phyloP scores from a whole-genome alignment of 192 early-diverging fungal species.

The Backusella parvicylindrica region DNA sequence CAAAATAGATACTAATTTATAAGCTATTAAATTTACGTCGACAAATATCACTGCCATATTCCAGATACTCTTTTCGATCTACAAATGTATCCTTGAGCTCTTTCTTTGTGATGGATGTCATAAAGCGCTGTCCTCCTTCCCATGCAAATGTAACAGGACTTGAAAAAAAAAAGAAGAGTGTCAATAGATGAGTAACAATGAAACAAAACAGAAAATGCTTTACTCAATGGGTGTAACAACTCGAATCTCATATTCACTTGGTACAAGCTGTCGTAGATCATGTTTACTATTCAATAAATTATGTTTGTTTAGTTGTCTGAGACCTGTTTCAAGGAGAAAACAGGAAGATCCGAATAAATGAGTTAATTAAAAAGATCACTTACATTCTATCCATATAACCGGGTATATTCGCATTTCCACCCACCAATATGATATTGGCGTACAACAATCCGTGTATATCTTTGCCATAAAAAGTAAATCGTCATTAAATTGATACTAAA shows the following conservation, averaged over 20 bases:
- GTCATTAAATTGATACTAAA: background rate
- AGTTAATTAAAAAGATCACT: conserved; percentile 3
- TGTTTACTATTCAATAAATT: conserved; percentile 7
- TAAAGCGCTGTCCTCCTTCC: conserved; percentile 50
- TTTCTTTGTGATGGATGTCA: conserved; percentile 37
- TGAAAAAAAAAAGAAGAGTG: conserved; percentile 6
- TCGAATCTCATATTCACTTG: conserved; percentile 53
- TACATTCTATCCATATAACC: conserved; percentile 64
- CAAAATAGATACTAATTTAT: conserved; percentile 4
- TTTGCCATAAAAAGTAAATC: conserved; percentile 28
- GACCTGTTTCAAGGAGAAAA: background rate
- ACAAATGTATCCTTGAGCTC: conserved; percentile 51
- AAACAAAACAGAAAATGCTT: conserved; percentile 23
- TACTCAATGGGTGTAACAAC: conserved; percentile 57
- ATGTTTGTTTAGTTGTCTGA: background rate
- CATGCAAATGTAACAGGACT: conserved; percentile 59
- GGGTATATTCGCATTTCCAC: conserved; percentile 63
- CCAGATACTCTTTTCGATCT: conserved; percentile 57
- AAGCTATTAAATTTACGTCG: conserved; percentile 40
- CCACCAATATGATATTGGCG: conserved; percentile 62
- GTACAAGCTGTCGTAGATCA: conserved; percentile 55
- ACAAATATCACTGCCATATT: conserved; percentile 57
- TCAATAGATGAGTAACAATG: background rate
- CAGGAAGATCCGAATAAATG: background rate
- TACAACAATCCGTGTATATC: conserved; percentile 61